These are phyloP conservation scores for Fagus sylvatica DNA, from an alignment of 306 rosid species.

Conservation along the genomic window DNA sequence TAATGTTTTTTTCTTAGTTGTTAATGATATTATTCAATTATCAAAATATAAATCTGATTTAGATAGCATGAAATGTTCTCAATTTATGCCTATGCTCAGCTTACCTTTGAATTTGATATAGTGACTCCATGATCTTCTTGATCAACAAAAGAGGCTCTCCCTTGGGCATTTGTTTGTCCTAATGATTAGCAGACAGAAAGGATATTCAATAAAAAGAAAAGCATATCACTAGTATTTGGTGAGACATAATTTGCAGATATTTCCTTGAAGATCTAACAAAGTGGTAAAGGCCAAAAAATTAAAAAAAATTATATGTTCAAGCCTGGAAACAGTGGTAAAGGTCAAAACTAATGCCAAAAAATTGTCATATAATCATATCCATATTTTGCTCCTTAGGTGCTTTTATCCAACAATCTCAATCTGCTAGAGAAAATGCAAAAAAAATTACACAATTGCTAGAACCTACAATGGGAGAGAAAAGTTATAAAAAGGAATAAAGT, in stretches of 20 bases:
- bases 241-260: not conserved
- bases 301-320: not conserved
- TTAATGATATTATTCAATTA: too few relatives aligned
- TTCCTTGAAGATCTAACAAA: not conserved
- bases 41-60: slow-evolving; percentile 17
- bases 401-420: not conserved
- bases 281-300: not conserved
- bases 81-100: slow-evolving; percentile 24
- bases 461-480: slow-evolving; percentile 5
- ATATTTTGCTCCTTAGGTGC: not conserved
- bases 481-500: slow-evolving; percentile 17
- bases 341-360: not conserved
- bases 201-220: slow-evolving; percentile 16
- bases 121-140: slow-evolving; percentile 56
- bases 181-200: slow-evolving; percentile 29
- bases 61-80: slow-evolving; percentile 11
- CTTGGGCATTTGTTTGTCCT: slow-evolving; percentile 40
- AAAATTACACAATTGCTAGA: not conserved
- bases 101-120: slow-evolving; percentile 66
- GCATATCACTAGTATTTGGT: not conserved
- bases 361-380: not conserved
- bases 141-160: slow-evolving; percentile 38
- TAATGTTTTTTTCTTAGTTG: too few relatives aligned
- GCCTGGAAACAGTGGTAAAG: not conserved
- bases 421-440: not conserved